Percentiles rank a stretch among this genome's conserved stretches.
These are phyloP conservation scores for Cucumis sativus DNA, from an alignment of 306 rosid genomes.

Conservation along the genomic window DNA sequence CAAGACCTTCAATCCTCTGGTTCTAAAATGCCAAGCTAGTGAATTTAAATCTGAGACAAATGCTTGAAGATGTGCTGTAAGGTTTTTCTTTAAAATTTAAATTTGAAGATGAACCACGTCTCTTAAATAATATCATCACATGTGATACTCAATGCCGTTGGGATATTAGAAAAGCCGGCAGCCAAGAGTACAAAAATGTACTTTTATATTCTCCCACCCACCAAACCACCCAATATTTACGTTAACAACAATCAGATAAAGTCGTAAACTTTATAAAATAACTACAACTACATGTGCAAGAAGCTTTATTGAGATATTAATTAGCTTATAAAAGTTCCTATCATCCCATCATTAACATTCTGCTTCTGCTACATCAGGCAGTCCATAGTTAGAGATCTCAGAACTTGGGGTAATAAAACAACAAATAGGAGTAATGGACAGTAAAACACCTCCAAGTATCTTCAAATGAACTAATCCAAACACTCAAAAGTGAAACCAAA, in stretches of 20 bases:
- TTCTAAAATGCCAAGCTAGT: not conserved
- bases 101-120: not conserved
- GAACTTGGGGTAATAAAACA: not conserved
- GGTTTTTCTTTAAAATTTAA: not conserved
- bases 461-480: not conserved
- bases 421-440: not conserved
- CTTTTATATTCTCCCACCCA: conserved; percentile 1
- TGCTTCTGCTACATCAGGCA: not conserved
- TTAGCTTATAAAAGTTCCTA: not conserved
- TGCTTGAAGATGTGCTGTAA: not conserved
- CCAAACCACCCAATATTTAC: not conserved
- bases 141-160: not conserved
- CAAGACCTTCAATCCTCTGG: not conserved
- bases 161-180: not conserved
- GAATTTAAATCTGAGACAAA: not conserved
- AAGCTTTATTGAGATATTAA: not conserved
- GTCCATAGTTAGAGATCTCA: not conserved
- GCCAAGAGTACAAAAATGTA: not conserved
- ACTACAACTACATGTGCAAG: not conserved
- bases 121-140: not conserved
- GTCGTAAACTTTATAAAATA: not conserved
- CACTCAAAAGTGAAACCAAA: not conserved
- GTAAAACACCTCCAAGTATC: not conserved
- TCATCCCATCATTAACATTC: not conserved
- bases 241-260: not conserved